phyloP scores from a whole-genome alignment of 192 early-diverging fungal genomes.

The Linnemannia exigua region DNA sequence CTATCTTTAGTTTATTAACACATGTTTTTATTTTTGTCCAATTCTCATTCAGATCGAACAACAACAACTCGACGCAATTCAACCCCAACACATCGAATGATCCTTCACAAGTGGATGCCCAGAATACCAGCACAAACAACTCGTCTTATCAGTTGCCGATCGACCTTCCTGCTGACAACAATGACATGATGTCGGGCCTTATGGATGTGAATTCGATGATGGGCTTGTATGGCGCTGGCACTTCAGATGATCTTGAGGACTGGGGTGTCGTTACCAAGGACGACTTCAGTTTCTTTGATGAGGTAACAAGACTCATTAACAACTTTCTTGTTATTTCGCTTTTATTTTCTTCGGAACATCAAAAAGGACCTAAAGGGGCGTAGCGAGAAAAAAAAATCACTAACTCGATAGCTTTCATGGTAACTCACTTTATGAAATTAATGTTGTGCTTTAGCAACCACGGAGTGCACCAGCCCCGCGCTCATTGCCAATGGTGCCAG shows the following conservation, averaged over 20 bases:
- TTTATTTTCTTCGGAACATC: too few species aligned
- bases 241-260: slow-evolving; percentile 43
- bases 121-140: slow-evolving; percentile 17
- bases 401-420: too few species aligned
- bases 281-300: slow-evolving; percentile 55
- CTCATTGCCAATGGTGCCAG: slow-evolving; percentile 9
- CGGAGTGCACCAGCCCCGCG: slow-evolving; percentile 13
- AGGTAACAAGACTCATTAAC: neutral
- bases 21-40: neutral
- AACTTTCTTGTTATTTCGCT: neutral
- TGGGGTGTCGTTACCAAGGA: slow-evolving; percentile 49
- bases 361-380: too few species aligned
- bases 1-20: neutral
- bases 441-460: slow-evolving; percentile 38
- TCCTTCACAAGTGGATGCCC: slow-evolving; percentile 14
- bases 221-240: slow-evolving; percentile 35
- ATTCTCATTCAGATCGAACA: neutral
- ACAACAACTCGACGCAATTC: slow-evolving; percentile 13
- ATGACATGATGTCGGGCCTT: slow-evolving; percentile 35
- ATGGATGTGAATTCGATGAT: slow-evolving; percentile 44
- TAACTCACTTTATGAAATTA: neutral
- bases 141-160: slow-evolving; percentile 42
- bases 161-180: slow-evolving; percentile 31
- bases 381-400: too few species aligned
- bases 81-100: neutral